Base-by-base conservation (phyloP, 164 flowering plant species). In the Liriodendron chinense region DNA sequence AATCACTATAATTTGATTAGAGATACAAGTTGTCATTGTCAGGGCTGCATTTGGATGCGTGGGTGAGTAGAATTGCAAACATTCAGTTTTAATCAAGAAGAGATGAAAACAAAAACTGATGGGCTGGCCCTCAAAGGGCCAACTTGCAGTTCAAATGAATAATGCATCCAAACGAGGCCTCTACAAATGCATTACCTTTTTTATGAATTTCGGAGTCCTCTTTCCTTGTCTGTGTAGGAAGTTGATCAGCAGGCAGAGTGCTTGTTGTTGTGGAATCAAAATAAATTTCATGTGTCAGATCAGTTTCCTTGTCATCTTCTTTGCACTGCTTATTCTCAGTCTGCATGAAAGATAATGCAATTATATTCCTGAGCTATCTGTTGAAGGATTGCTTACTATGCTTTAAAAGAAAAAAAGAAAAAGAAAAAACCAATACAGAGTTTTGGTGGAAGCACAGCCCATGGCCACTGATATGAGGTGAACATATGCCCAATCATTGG, bases 181-280 rank as follows among this genome's bases (percentile, higher is more conserved):
- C 43, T 34, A 68, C 53, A 72, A 70, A 24, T 64, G 8, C 13
- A 12, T 75, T 80, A 89, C 93, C 91, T 84, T 68, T 73, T 67
- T 56, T 76, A 6, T 72, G 74, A 71, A 73, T 9, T 64, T 81
- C 75, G 53, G 74, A 20, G 4, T 65, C 73, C 67, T 81, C 78
- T 50, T 67, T 48, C 23, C 66, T 76, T 70, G 82, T 71, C 69
- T 75, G 69, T 9, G 56, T 14, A 18, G 49, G 48, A 56, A 47
- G 70, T 76, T 82, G 78, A 48, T 78, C 82, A 18, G 56, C 74
- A 64, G 65, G 47, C 34, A 56, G 26, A 43, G 21, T 68, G 68
- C 48, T 62, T 0, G 77, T 64, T 43, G 49, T 57, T 12, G 64
- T 23, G 0, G 61, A 47, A 67, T 47, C 4, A 34, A 68, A 65